Evolutionary conservation across 2,329 filamentous ascomycete species (phyloP).

Genomic region (Nothopassalora personata): DNA sequence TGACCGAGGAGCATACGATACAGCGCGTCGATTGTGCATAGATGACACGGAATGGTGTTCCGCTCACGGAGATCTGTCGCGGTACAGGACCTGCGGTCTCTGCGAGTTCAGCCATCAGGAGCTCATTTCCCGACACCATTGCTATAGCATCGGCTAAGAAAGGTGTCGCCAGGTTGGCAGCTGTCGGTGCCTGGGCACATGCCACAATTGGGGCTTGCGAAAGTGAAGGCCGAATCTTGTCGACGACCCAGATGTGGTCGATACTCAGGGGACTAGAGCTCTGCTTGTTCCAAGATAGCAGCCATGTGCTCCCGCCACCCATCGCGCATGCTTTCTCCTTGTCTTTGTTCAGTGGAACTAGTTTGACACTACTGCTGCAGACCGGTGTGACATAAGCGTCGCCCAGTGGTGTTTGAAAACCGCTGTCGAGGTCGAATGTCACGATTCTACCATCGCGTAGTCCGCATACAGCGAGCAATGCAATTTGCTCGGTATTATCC

Average conservation of each 20-base stretch:
- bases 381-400: conserved; percentile 13
- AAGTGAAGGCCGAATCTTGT: conserved; percentile 25
- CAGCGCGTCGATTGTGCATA: conserved; percentile 31
- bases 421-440: conserved; percentile 10
- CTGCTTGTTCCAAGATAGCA: conserved; percentile 22
- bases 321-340: conserved; percentile 20
- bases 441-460: conserved; percentile 28
- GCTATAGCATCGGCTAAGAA: conserved; percentile 22
- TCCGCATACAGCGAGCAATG: conserved; percentile 24
- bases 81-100: conserved; percentile 20
- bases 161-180: conserved; percentile 15
- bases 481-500: neutral
- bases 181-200: conserved; percentile 21
- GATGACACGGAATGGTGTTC: conserved; percentile 29
- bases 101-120: conserved; percentile 20
- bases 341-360: conserved; percentile 12
- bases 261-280: conserved; percentile 10
- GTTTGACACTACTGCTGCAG: conserved; percentile 26
- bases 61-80: conserved; percentile 25
- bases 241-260: conserved; percentile 27
- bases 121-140: conserved; percentile 22
- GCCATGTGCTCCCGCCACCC: conserved; percentile 23
- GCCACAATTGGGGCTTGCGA: conserved; percentile 23
- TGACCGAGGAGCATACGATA: conserved; percentile 46
- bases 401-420: conserved; percentile 2